Percentiles rank a stretch among this genome's conserved stretches.
Conservation (phyloP, 1,139 yeast genomes). For the Yamadazyma triangularis region DNA sequence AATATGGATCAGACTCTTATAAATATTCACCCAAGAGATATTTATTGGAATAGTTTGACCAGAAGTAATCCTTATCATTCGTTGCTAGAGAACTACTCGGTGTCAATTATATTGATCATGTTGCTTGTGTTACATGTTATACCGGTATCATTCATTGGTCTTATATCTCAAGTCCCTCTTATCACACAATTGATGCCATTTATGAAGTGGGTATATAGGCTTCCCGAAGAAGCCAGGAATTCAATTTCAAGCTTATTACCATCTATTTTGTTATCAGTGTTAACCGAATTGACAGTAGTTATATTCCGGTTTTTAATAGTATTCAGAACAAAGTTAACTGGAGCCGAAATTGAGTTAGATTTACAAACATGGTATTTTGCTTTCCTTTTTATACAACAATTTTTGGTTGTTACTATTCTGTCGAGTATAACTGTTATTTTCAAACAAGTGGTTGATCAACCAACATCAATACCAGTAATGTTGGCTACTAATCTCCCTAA, state of each 20-base stretch:
- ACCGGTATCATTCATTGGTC: constrained; percentile 69
- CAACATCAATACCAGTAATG: constrained; percentile 65
- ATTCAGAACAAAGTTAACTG: constrained; percentile 50
- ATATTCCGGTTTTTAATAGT: constrained; percentile 46
- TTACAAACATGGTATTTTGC: constrained; percentile 65
- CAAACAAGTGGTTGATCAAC: constrained; percentile 62
- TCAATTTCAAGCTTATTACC: constrained; percentile 58
- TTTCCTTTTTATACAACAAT: constrained; percentile 76
- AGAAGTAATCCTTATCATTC: constrained; percentile 25
- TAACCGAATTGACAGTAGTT: constrained; percentile 53
- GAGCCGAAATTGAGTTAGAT: constrained; percentile 53
- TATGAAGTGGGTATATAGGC: constrained; percentile 43
- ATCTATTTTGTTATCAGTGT: constrained; percentile 51
- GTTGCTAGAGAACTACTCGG: constrained; percentile 34
- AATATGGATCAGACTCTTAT: constrained; percentile 36
- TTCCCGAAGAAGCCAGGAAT: constrained; percentile 52
- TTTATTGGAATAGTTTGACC: constrained; percentile 54
- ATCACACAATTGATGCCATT: constrained; percentile 52
- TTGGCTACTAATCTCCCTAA: constrained; percentile 75
- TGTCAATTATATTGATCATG: constrained; percentile 38
- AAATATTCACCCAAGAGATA: constrained; percentile 55
- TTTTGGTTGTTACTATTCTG: constrained; percentile 79
- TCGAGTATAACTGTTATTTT: constrained; percentile 71
- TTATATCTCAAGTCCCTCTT: constrained; percentile 61
- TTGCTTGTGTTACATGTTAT: constrained; percentile 59